Percentiles rank a stretch among this genome's conserved stretches.
Conservation (phyloP, 305 asterid species). For the Rubia peregrina region DNA sequence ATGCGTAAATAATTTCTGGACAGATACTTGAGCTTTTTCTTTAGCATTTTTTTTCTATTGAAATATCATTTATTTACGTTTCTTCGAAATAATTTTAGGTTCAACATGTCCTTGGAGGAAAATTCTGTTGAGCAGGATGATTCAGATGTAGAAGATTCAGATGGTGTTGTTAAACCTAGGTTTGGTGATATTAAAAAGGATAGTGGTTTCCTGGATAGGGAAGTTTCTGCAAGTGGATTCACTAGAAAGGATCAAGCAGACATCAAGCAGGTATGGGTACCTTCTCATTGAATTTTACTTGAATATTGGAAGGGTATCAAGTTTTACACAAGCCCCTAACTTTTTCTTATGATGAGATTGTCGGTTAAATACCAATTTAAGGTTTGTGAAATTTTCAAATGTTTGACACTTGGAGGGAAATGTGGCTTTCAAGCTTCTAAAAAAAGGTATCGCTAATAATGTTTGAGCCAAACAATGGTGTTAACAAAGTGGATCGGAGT, state of each 20-base stretch:
- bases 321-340: not conserved
- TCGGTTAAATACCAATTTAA: not conserved
- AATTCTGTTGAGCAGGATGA: slow-evolving; percentile 39
- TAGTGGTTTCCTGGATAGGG: slow-evolving; percentile 71
- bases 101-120: slow-evolving; percentile 50
- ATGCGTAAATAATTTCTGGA: not conserved
- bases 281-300: not conserved
- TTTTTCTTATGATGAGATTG: not conserved
- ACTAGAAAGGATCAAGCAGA: slow-evolving; percentile 69
- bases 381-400: not conserved
- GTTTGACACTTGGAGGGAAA: not conserved
- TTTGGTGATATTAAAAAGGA: slow-evolving; percentile 55
- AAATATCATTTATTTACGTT: not conserved
- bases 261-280: slow-evolving; percentile 57
- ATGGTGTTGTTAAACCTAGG: slow-evolving; percentile 50
- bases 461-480: not conserved
- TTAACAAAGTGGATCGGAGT: not conserved
- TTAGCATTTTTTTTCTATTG: not conserved
- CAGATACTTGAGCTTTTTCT: not conserved
- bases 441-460: not conserved
- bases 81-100: slow-evolving; percentile 33
- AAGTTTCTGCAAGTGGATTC: slow-evolving; percentile 94
- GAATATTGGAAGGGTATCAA: not conserved
- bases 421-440: not conserved
- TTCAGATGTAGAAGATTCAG: slow-evolving; percentile 35